Base-by-base conservation (phyloP, 2,329 filamentous ascomycete genomes). In the Coleophoma cylindrospora region DNA sequence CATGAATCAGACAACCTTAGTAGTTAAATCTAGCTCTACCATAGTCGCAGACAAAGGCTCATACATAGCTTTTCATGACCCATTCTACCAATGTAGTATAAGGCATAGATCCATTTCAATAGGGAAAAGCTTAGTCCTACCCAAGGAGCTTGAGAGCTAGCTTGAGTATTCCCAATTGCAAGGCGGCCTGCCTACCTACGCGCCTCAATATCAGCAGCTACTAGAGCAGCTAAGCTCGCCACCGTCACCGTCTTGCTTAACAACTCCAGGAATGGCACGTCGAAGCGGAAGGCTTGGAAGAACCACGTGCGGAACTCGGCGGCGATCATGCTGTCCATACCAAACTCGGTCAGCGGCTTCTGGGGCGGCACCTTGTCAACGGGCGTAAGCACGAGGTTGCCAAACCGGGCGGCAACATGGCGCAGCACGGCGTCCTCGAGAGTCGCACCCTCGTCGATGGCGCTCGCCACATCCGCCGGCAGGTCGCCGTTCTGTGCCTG, bases 311-410 rank as follows among this genome's bases (percentile, higher is more conserved):
- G 61, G 43, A 72, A 66, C 53, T 73, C 71, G 9, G 66, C 61
- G 0, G 62, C 69, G 34, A 73, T 61, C 66, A 73, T 70, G 47
- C 66, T 69, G 52, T 73, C 70, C 14, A 73, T 54, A 7, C 70
- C 70, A 50, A 65, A 72, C 1, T 54, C 47, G 0, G 59, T 45
- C 4, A 73, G 51, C 9, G 65, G 49, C 45, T 59, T 60, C n/a
- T 48, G 37, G 3, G 38, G 45, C 8, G 64, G 58, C 3, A 69
- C 50, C 21, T 64, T 47, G 5, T 66, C 66, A 0, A 51, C 12
- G 3, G 55, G 57, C 15, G 63, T 52, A 9, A 64, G 46, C 3
- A 65, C 56, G 41, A 65, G 22, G 43, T 57, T 62, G 19, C 49
- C 51, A n/a, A 56, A 59, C 17, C 45, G 17, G 40, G 57, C 57